Evolutionary conservation across 192 early-diverging fungal genomes (phyloP).

Genomic region (Helicostylum pulchrum): DNA sequence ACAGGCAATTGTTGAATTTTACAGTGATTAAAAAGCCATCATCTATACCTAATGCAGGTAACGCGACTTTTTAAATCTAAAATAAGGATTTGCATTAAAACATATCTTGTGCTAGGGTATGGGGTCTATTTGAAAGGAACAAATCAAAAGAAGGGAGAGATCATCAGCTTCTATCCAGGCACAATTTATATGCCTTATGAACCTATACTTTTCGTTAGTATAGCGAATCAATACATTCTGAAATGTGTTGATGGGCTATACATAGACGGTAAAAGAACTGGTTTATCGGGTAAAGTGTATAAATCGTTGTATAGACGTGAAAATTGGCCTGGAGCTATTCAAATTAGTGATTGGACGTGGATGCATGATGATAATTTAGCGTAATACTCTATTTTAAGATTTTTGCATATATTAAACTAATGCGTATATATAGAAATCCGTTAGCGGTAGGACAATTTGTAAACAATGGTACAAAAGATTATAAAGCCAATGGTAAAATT

Average conservation of each 20-base stretch:
- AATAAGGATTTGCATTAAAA: too few species aligned
- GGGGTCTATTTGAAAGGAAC: slow-evolving; percentile 24
- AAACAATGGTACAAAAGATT: slow-evolving; percentile 38
- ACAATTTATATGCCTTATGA: slow-evolving; percentile 42
- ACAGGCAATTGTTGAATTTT: background rate
- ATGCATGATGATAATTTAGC: slow-evolving; percentile 27
- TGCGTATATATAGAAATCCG: slow-evolving; percentile 32
- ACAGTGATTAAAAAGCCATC: background rate
- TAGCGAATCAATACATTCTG: slow-evolving; percentile 45
- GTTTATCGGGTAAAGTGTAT: slow-evolving; percentile 39
- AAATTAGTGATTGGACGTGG: slow-evolving; percentile 43
- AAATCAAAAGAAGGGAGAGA: slow-evolving; percentile 13
- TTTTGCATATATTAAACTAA: background rate
- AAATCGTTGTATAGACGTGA: slow-evolving; percentile 40
- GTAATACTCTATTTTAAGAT: background rate
- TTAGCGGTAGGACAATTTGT: slow-evolving; percentile 45
- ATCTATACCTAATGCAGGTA: slow-evolving; percentile 13
- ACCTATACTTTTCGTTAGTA: slow-evolving; percentile 41
- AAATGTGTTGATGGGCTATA: slow-evolving; percentile 46
- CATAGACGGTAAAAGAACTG: slow-evolving; percentile 40
- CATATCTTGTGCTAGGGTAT: slow-evolving; percentile 5
- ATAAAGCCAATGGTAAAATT: slow-evolving; percentile 34
- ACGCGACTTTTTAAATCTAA: background rate
- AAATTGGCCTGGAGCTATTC: slow-evolving; percentile 44
- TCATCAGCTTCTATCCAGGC: slow-evolving; percentile 35